Base-by-base conservation (phyloP, 768 basidiomycete species). In the Suillus clintonianus region DNA sequence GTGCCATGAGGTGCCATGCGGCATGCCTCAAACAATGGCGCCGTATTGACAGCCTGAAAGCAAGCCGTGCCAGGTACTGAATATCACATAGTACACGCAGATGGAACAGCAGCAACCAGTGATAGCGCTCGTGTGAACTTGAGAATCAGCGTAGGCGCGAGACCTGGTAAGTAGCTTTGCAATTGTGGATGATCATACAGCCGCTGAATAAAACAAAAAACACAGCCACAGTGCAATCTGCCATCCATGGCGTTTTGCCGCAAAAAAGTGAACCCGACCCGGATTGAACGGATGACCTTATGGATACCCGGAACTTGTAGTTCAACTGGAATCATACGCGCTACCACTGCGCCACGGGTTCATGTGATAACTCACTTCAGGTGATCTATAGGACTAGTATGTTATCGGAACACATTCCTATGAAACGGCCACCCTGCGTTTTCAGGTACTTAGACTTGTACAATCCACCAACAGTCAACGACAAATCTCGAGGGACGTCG, bases 281-380 rank as follows among this genome's bases (percentile, higher is more conserved):
- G 79, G 73, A 71, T 82, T 76, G 77, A 81, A 80, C 80, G 78
- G 80, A 82, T 78, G 80, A 77, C 80, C 77, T 81, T 80, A 77
- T 76, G 80, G 80, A 80, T 64, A 2, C 5, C 61, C 30, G 1
- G 15, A 14, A 51, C 50, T 51, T 19, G 17, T n/a, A 32, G 19
- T n/a, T 53, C 37, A 4, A 11, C 71, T 73, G 70, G 75, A 74
- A 75, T 70, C 71, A 75, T 70, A 76, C 72, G 73, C 73, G 74
- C 73, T 74, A 70, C 73, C 73, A 74, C 63, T 64, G 63, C 63
- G 63, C 63, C 63, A 64, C 62, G 63, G 63, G 63, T 64, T 64
- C 61, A 36, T 36, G 61, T 15, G 11, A 34, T 13, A 8, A n/a
- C 5, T 47, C 17, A 4, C 0, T 7, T 6, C 10, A 27, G 13